Base-by-base conservation (phyloP, 441 rosid species). In the Biscutella laevigata region DNA sequence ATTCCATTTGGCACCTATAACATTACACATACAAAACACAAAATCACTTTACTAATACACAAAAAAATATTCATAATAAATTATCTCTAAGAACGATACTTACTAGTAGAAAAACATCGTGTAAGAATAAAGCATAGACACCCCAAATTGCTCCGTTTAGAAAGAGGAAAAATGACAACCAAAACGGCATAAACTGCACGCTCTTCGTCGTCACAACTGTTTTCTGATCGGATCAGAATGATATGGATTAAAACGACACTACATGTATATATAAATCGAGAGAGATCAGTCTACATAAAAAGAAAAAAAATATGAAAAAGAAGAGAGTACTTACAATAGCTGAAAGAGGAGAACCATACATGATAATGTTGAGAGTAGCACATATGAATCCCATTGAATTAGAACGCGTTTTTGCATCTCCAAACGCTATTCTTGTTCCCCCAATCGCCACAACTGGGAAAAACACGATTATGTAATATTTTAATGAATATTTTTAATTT, bases 271-370 rank as follows among this genome's bases (percentile, higher is more conserved):
- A n/a, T n/a, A n/a, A n/a, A n/a, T n/a, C n/a, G n/a, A n/a, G n/a
- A n/a, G n/a, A n/a, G n/a, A n/a, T n/a, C n/a, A n/a, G n/a, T n/a
- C n/a, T n/a, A n/a, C n/a, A n/a, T n/a, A n/a, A n/a, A n/a, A n/a
- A n/a, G n/a, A n/a, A n/a, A n/a, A n/a, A n/a, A n/a, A n/a, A n/a
- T n/a, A n/a, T n/a, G n/a, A n/a, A n/a, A 10, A 37, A n/a, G 30
- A n/a, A 11, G 26, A 43, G 33, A 34, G 29, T 17, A 62, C 65
- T 66, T 78, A 89, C 95, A 81, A 89, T 82, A 37, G 81, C 95
- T 4, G 94, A 82, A 24, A 89, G 77, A 69, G 97, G 97, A 4
- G 97, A 84, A 10, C 76, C 94, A 61, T 86, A 89, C 77, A 83
- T 85, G 36, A 82, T 29, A 35, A 84, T 74, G 57, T 85, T 84